Evolutionary conservation across 768 basidiomycete genomes (phyloP).

Genomic region (Suillus variegatus): DNA sequence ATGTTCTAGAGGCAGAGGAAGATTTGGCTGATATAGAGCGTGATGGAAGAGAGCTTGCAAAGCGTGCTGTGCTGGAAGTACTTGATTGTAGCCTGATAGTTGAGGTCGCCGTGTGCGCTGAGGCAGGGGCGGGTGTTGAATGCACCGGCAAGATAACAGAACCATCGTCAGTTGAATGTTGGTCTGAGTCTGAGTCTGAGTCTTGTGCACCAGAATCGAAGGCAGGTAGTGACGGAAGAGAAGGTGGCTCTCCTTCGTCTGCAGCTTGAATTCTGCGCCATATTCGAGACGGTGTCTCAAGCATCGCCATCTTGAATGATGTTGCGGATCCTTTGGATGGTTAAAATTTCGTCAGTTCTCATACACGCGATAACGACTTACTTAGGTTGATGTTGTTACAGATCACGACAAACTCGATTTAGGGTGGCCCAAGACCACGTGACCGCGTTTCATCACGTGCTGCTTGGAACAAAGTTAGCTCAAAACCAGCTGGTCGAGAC

Average conservation of each 20-base stretch:
- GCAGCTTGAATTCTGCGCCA: slow-evolving; percentile 80
- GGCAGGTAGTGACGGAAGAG: slow-evolving; percentile 72
- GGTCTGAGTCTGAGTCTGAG: slow-evolving; percentile 24
- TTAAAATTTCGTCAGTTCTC: not conserved
- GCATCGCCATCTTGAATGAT: slow-evolving; percentile 42
- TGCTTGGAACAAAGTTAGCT: not conserved
- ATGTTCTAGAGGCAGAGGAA: slow-evolving; percentile 37
- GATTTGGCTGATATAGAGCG: slow-evolving; percentile 37
- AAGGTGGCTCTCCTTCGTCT: slow-evolving; percentile 79
- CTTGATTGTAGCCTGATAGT: slow-evolving; percentile 52
- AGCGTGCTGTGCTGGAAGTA: slow-evolving; percentile 50
- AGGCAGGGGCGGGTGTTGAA: slow-evolving; percentile 61
- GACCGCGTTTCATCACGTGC: slow-evolving; percentile 19
- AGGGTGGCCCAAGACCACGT: slow-evolving; percentile 23
- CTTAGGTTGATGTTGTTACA: not conserved
- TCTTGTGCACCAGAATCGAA: slow-evolving; percentile 59
- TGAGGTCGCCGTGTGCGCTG: slow-evolving; percentile 51
- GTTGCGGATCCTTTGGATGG: not conserved
- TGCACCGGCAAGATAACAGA: slow-evolving; percentile 55
- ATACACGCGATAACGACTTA: slow-evolving; percentile 2
- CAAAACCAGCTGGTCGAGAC: too few species aligned
- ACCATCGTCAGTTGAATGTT: slow-evolving; percentile 43
- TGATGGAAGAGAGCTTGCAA: slow-evolving; percentile 54
- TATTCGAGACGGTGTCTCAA: slow-evolving; percentile 84
- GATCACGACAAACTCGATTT: not conserved